Evolutionary conservation across 1,284 basidiomycete genomes (phyloP).

Genomic region (Ustilago trichophora): DNA sequence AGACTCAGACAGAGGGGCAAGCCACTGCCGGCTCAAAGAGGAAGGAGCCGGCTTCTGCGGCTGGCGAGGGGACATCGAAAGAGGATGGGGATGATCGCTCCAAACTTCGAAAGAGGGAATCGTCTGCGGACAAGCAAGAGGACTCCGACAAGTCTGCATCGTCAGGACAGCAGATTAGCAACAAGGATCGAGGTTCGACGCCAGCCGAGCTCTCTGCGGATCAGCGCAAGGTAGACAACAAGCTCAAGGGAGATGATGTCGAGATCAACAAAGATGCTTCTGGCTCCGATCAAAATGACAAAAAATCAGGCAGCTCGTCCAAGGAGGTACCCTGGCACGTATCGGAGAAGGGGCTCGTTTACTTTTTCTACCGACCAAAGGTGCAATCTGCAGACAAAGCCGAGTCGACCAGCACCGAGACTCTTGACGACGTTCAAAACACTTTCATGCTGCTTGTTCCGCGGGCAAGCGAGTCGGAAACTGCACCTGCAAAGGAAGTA

Average conservation of each 20-base stretch:
- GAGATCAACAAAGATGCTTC: slow-evolving; percentile 10
- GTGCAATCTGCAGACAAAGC: slow-evolving; percentile 40
- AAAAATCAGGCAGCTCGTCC: neutral
- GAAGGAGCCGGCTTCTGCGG: slow-evolving; percentile 9
- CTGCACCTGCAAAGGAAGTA: slow-evolving; percentile 18
- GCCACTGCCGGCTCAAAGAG: slow-evolving; percentile 11
- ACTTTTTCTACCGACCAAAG: slow-evolving; percentile 56
- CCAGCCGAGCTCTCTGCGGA: slow-evolving; percentile 11
- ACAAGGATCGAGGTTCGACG: neutral
- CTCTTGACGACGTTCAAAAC: slow-evolving; percentile 46
- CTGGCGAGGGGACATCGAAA: neutral
- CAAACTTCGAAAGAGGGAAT: slow-evolving; percentile 19
- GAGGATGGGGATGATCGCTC: slow-evolving; percentile 1
- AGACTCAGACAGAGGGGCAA: neutral
- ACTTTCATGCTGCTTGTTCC: slow-evolving; percentile 50
- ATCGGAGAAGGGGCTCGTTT: slow-evolving; percentile 36
- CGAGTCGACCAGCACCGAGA: slow-evolving; percentile 21
- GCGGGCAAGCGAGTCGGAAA: slow-evolving; percentile 37
- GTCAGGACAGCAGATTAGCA: neutral
- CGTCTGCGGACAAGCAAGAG: neutral
- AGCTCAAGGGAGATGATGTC: slow-evolving; percentile 27
- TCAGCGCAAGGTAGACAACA: slow-evolving; percentile 17
- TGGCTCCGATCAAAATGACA: too few species aligned
- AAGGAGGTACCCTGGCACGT: slow-evolving; percentile 37
- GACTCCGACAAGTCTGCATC: too few species aligned